Evolutionary conservation across 305 asterid species (phyloP).

Genomic region (Striga hermonthica): DNA sequence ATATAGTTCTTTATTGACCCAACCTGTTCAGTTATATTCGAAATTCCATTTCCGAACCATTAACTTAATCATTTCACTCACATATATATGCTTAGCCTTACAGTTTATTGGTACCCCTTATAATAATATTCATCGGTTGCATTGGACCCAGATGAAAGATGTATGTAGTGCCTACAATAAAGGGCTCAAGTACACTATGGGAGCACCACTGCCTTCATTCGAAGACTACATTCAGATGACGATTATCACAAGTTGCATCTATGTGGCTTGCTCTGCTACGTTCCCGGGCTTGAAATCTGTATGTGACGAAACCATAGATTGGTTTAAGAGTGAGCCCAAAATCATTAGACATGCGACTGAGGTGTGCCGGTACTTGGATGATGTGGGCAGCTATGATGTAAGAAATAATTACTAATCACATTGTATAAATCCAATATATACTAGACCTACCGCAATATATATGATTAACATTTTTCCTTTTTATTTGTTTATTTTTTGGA

Average conservation of each 20-base stretch:
- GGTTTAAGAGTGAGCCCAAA: conserved; percentile 13
- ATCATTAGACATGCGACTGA: not conserved
- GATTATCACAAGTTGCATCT: not conserved
- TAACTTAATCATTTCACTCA: not conserved
- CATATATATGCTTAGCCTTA: no score
- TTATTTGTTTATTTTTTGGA: not conserved
- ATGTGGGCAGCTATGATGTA: conserved; percentile 16
- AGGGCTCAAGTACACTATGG: not conserved
- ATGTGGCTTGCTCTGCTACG: not conserved
- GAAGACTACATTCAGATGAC: not conserved
- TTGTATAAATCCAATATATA: not conserved
- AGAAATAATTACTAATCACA: not conserved
- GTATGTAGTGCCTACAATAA: conserved; percentile 5
- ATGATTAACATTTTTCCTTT: not conserved
- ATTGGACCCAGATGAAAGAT: conserved; percentile 16
- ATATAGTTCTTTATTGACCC: no score
- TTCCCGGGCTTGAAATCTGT: conserved; percentile 11
- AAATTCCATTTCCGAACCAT: no score
- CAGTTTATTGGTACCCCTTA: no score
- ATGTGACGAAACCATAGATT: conserved; percentile 5
- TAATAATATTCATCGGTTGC: no score
- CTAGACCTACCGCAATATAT: not conserved
- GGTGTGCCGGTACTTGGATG: not conserved
- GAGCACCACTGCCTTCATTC: not conserved
- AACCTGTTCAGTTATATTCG: no score